phyloP scores from a whole-genome alignment of 2,329 filamentous ascomycete genomes.

The Aspergillus sp. region DNA sequence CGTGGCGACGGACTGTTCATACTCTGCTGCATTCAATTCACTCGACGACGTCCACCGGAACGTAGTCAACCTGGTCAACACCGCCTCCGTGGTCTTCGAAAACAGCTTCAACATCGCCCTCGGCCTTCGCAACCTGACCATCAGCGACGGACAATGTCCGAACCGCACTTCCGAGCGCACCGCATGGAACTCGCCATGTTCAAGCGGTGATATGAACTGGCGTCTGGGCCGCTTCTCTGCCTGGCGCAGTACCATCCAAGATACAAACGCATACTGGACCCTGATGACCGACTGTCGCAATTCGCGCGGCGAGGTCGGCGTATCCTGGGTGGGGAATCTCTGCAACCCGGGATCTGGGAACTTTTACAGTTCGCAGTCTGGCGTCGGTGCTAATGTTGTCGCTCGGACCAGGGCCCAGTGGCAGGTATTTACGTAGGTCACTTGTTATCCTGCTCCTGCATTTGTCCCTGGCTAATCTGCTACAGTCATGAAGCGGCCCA shows the following conservation, averaged over 20 bases:
- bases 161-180: slow-evolving; percentile 56
- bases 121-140: slow-evolving; percentile 75
- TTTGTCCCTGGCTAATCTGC: neutral
- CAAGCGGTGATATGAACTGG: slow-evolving; percentile 14
- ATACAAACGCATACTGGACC: slow-evolving; percentile 90
- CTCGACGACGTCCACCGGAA: slow-evolving; percentile 44
- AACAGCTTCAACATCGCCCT: slow-evolving; percentile 87
- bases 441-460: neutral
- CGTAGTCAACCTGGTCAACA: slow-evolving; percentile 63
- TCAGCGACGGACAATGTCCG: slow-evolving; percentile 70
- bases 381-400: slow-evolving; percentile 68
- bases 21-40: slow-evolving; percentile 67
- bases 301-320: slow-evolving; percentile 76
- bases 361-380: neutral
- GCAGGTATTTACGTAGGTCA: slow-evolving; percentile 73
- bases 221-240: slow-evolving; percentile 68
- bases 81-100: slow-evolving; percentile 81
- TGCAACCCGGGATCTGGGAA: slow-evolving; percentile 47
- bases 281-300: slow-evolving; percentile 70
- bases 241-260: slow-evolving; percentile 73
- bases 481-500: slow-evolving; percentile 75
- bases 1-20: slow-evolving; percentile 85
- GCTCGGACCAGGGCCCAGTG: slow-evolving; percentile 78
- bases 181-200: slow-evolving; percentile 16
- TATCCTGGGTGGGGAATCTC: slow-evolving; percentile 77